Conservation (phyloP, 2,329 filamentous ascomycete species). For the Didymella arachidicola region DNA sequence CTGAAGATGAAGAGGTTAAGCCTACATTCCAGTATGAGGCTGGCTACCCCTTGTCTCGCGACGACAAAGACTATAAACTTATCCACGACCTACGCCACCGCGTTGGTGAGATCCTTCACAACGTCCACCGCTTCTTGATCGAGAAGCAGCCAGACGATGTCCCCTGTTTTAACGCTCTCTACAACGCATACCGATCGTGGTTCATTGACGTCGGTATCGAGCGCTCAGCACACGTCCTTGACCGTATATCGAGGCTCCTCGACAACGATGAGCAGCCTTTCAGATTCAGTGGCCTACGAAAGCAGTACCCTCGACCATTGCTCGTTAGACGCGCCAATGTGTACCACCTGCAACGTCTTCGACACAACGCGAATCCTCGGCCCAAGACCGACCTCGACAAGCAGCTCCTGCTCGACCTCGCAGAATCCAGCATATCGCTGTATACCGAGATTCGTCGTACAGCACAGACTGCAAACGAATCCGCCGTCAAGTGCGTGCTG, state of each 20-base stretch:
- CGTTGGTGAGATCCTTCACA: slow-evolving; percentile 80
- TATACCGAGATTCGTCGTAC: slow-evolving; percentile 97
- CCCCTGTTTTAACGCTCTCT: slow-evolving; percentile 90
- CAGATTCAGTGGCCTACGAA: slow-evolving; percentile 90
- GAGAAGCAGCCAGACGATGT: slow-evolving; percentile 93
- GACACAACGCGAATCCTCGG: slow-evolving; percentile 88
- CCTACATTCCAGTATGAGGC: slow-evolving; percentile 88
- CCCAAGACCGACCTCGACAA: slow-evolving; percentile 92
- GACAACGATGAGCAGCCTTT: slow-evolving; percentile 88
- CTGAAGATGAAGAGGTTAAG: slow-evolving; percentile 81
- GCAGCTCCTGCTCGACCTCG: slow-evolving; percentile 81
- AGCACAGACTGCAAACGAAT: slow-evolving; percentile 90
- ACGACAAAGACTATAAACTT: slow-evolving; percentile 68
- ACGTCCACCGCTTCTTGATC: slow-evolving; percentile 83
- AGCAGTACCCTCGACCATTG: slow-evolving; percentile 91
- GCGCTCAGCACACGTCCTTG: slow-evolving; percentile 89
- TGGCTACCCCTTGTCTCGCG: slow-evolving; percentile 77
- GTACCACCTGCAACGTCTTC: slow-evolving; percentile 91
- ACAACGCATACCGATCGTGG: slow-evolving; percentile 92
- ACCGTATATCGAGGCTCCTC: slow-evolving; percentile 84
- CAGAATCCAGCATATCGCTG: slow-evolving; percentile 85
- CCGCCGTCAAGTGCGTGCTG: slow-evolving; percentile 88
- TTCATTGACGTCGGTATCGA: slow-evolving; percentile 98
- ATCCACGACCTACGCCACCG: slow-evolving; percentile 84
- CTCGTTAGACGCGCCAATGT: slow-evolving; percentile 91